Base-by-base conservation (phyloP, 1,139 yeast species). In the Yamadazyma triangularis region DNA sequence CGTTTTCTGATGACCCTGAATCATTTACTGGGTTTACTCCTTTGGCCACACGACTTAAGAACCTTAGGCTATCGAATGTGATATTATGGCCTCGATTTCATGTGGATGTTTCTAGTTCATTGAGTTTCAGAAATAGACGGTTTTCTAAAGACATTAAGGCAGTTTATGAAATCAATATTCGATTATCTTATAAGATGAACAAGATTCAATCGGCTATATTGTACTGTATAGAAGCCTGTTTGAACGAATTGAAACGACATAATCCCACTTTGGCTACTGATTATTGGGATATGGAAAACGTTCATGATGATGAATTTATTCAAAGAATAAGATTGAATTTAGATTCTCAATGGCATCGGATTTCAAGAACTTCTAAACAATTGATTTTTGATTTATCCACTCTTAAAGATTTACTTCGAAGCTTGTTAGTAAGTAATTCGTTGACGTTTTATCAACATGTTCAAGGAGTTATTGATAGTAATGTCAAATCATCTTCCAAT, bases 1-100 rank as follows among this genome's bases (percentile, higher is more conserved):
- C 95, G 0, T 61, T 91, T 24, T 79, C 95, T 0, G 96, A 89
- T 45, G 77, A 78, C 24, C 94, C 96, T 0, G 96, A 86, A 48
- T 60, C 79, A 0, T 79, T 85, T 40, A 64, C 79, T 0, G 94
- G 94, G 8, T 82, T 84, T 40, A 77, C 91, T 5, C 96, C 96
- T 0, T 62, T 91, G 25, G 72, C 79, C 10, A 70, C 78, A 20
- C 77, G 78, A 40, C 58, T 91, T 46, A 80, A 79, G 42, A 71
- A 75, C 26, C 59, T 91, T 28, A 64, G 79, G 33, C 59, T 89
- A 9, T 68, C 76, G 18, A 74, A 74, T 39, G 79, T 84, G 0
- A 65, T 83, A 30, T 56, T 93, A 9, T 91, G 97, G 97, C 99
- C 99, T 0, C 60, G 98, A 34, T 93, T 89, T 53, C 95, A 89